Conservation (phyloP, 345 rosid species). For the Sisymbrium irio region DNA sequence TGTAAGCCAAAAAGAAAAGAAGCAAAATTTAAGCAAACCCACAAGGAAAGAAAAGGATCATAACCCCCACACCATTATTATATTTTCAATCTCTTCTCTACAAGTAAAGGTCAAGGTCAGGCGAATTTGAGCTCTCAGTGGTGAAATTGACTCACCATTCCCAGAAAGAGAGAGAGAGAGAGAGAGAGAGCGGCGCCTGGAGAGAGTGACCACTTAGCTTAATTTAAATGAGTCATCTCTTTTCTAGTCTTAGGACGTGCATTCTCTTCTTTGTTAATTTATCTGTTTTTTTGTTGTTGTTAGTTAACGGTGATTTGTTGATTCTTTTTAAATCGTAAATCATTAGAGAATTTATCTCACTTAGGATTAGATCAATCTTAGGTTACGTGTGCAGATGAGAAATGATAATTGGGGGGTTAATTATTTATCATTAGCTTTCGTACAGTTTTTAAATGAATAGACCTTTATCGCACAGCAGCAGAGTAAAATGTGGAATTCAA, state of each 20-base stretch:
- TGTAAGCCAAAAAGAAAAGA: neutral
- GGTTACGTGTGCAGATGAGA: neutral
- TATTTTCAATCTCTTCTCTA: neutral
- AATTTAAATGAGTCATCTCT: neutral
- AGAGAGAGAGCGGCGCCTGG: constrained; percentile 62
- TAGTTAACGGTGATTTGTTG: neutral
- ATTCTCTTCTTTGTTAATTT: constrained; percentile 1
- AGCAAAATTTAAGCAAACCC: neutral
- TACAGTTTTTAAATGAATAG: no score
- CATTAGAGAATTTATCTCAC: neutral
- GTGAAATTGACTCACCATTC: constrained; percentile 36
- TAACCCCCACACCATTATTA: constrained; percentile 43
- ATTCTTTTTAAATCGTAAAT: neutral
- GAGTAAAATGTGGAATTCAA: neutral
- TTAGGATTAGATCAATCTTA: neutral
- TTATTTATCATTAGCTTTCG: neutral
- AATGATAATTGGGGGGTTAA: neutral
- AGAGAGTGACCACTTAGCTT: constrained; percentile 34
- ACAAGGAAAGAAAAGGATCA: neutral
- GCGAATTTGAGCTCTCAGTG: constrained; percentile 31
- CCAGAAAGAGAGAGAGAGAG: constrained; percentile 31
- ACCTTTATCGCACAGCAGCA: neutral
- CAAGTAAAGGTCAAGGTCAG: constrained; percentile 8
- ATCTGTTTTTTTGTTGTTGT: neutral
- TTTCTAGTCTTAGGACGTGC: neutral